A percentile compares a stretch with the other conserved stretches of the same genome.
phyloP scores from a whole-genome alignment of 495 filamentous ascomycete genomes.

The Podospora appendiculata region DNA sequence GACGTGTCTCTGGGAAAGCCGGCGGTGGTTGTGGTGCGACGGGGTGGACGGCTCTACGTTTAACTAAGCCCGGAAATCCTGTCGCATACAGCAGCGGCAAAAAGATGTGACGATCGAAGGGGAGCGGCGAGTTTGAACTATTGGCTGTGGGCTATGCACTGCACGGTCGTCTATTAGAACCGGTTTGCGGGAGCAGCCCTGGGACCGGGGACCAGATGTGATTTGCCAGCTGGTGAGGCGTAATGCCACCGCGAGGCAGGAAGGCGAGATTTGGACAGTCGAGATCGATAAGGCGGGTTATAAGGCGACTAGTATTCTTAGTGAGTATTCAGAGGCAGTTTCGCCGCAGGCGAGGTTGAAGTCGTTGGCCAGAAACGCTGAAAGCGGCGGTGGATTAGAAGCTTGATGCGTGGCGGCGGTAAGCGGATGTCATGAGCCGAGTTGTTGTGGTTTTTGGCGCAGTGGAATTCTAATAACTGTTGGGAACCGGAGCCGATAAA shows the following conservation, averaged over 20 bases:
- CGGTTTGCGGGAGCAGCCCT: neutral
- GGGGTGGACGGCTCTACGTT: too few species aligned
- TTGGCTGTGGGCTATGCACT: neutral
- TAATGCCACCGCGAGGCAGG: too few species aligned
- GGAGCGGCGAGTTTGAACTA: neutral
- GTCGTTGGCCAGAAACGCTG: too few species aligned
- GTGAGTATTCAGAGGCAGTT: too few species aligned
- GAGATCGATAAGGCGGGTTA: too few species aligned
- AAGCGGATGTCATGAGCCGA: conserved; percentile 1
- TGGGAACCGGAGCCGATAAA: neutral
- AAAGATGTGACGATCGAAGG: neutral
- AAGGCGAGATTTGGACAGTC: too few species aligned
- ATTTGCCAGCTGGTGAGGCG: too few species aligned
- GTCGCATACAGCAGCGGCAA: neutral
- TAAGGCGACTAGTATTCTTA: too few species aligned
- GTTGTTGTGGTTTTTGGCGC: too few species aligned
- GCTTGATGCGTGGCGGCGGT: neutral
- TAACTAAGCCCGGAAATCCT: neutral
- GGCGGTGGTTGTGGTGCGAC: too few species aligned
- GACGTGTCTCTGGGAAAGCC: neutral
- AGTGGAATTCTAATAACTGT: neutral
- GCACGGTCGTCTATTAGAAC: neutral
- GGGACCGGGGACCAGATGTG: too few species aligned
- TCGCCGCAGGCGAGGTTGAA: too few species aligned
- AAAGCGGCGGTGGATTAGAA: neutral